Conservation (phyloP, 345 rosid genomes). For the Microthlaspi erraticum region DNA sequence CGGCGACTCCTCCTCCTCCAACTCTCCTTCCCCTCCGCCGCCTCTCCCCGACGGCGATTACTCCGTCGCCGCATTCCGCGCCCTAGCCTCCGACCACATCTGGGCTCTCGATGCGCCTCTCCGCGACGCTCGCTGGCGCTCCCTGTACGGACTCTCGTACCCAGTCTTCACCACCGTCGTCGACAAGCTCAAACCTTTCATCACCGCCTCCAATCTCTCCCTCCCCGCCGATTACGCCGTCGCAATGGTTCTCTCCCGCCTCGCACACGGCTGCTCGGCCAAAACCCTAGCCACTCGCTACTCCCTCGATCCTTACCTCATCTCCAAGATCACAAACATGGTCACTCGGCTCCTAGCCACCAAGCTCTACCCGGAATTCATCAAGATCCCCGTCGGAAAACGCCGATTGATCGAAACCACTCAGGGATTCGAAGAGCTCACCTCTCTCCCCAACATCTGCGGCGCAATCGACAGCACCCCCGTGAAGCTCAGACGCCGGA, state of each 20-base stretch:
- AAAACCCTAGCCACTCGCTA: conserved; percentile 73
- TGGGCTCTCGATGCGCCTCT: conserved; percentile 79
- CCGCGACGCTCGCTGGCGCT: conserved; percentile 93
- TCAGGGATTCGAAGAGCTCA: conserved; percentile 85
- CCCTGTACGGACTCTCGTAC: conserved; percentile 84
- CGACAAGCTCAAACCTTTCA: conserved; percentile 84
- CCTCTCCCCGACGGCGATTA: conserved; percentile 62
- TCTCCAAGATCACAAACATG: conserved; percentile 96
- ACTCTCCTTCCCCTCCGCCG: conserved; percentile 51
- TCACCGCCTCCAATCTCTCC: conserved; percentile 87
- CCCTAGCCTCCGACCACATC: conserved; percentile 89
- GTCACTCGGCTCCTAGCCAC: conserved; percentile 89
- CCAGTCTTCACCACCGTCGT: conserved; percentile 93
- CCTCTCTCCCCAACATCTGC: conserved; percentile 89
- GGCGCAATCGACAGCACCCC: conserved; percentile 92
- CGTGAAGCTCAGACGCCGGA: conserved; percentile 60
- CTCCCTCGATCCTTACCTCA: conserved; percentile 83
- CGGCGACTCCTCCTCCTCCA: conserved; percentile 38
- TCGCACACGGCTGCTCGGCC: conserved; percentile 79
- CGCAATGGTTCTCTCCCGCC: conserved; percentile 91
- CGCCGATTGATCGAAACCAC: conserved; percentile 87
- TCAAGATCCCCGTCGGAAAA: conserved; percentile 85
- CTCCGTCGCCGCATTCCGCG: conserved; percentile 86
- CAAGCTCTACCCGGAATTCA: conserved; percentile 87
- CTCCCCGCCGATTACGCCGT: conserved; percentile 96